Conservation (phyloP, 768 basidiomycete species). For the Boletus rufocinnamomeus region DNA sequence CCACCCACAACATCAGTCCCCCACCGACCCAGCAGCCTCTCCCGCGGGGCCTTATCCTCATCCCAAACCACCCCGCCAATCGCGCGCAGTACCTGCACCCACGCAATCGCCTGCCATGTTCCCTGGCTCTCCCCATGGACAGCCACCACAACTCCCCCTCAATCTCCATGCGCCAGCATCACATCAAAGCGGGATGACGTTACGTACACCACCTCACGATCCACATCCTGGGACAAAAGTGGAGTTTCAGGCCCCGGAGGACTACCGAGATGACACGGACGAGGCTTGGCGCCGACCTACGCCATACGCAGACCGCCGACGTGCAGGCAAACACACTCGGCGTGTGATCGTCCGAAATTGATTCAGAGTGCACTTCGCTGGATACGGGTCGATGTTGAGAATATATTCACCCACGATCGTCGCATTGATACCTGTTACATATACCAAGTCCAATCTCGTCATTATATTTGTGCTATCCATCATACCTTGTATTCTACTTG, state of each 20-base stretch:
- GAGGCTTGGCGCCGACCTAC: conserved; percentile 74
- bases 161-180: conserved; percentile 34
- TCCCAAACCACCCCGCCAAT: conserved; percentile 36
- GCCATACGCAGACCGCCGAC: conserved; percentile 70
- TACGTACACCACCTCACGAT: conserved; percentile 53
- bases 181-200: conserved; percentile 28
- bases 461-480: conserved; percentile 24
- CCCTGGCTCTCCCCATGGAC: conserved; percentile 34
- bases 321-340: conserved; percentile 79
- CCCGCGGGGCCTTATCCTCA: conserved; percentile 39
- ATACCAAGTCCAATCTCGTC: conserved; percentile 22
- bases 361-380: conserved; percentile 1
- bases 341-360: conserved; percentile 60
- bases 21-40: conserved; percentile 25
- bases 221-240: conserved; percentile 35
- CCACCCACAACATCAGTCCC: conserved; percentile 32
- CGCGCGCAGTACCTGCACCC: conserved; percentile 24
- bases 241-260: conserved; percentile 43
- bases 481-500: conserved; percentile 26
- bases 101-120: conserved; percentile 32
- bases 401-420: conserved; percentile 13
- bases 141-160: conserved; percentile 36
- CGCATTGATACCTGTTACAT: conserved; percentile 25
- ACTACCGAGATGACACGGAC: conserved; percentile 58
- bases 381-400: neutral